Evolutionary conservation across 345 rosid genomes (phyloP), one percentile per base, ranked within the genome.

Genomic region (Sapria himalayana): DNA sequence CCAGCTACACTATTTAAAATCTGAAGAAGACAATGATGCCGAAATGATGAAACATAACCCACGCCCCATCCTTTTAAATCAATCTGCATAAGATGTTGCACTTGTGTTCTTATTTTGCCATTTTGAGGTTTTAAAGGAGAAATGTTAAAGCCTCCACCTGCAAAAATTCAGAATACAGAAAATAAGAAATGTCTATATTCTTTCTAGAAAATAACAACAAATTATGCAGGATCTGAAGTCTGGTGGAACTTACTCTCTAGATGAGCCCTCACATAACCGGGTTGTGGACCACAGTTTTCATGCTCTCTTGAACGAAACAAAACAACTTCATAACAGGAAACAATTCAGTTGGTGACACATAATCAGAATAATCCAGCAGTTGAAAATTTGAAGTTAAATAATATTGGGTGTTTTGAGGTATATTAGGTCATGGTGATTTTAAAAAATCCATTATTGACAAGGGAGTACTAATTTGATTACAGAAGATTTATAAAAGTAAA

Each of bases 21-120:
- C 63, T 91, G 99, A 60, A 84, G 89, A 55, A 91, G 96, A 71
- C 94, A 84, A 55, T 91, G 81, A 33, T 91, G 99, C 63, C 84
- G 93, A 68, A 77, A 91, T 22, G 94, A 73, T 37, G 99, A 70
- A 63, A 63, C 17, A 65, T 84, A 91, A 56, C 96, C 95, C 23
- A 54, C 73, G 33, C 77, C 93, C 99, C 99, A 84, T 34, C 99
- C 99, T 73, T 91, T 91, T 7, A 91, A 66, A 75, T 91, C 99
- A 37, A 91, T 68, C 62, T 91, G 96, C 77, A 84, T 80, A 29
- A 91, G 92, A 54, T 84, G 85, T 55, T 91, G 96, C 51, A 91
- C 92, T 62, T 77, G 96, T 16, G 95, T 52, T 67, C 93, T 70
- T 5, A 86, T 78, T 55, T 70, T 79, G 48, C 85, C 99, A 64